Conservation (phyloP, 805 yeast genomes). For the Lipomyces spencermartinsiae region DNA sequence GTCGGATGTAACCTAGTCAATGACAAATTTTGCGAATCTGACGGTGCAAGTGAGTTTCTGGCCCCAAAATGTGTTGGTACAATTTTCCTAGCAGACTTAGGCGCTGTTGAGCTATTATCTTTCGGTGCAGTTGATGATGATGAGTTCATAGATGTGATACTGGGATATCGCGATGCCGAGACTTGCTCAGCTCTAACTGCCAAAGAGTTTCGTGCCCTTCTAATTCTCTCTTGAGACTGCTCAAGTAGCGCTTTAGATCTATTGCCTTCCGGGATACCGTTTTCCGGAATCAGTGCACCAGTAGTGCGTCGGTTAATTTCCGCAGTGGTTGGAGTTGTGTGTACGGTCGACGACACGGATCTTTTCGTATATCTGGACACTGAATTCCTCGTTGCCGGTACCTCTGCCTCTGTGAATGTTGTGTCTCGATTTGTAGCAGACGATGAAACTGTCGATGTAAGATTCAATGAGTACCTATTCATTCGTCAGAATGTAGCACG, state of each 20-base stretch:
- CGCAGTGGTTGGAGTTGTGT: background rate
- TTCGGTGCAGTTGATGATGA: background rate
- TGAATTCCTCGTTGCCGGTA: conserved; percentile 5
- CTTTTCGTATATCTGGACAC: background rate
- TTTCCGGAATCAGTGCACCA: background rate
- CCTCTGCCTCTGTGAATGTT: background rate
- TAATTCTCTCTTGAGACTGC: conserved; percentile 24
- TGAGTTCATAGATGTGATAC: background rate
- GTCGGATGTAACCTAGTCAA: background rate
- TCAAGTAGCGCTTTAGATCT: conserved; percentile 17
- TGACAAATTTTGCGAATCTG: background rate
- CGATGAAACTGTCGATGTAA: background rate
- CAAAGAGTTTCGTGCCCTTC: conserved; percentile 24
- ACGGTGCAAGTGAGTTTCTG: background rate
- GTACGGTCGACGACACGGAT: conserved; percentile 1
- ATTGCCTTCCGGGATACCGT: conserved; percentile 14
- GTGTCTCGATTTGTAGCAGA: background rate
- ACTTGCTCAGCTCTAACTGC: conserved; percentile 13
- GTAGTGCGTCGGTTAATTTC: background rate
- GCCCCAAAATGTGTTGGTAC: background rate
- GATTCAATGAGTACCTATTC: background rate
- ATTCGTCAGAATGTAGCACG: background rate
- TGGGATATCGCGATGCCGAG: background rate
- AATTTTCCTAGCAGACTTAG: background rate
- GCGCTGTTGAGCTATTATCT: background rate